These are phyloP conservation scores for Agaricales sp. DNA, from an alignment of 1,284 basidiomycete genomes.

Conservation along the genomic window DNA sequence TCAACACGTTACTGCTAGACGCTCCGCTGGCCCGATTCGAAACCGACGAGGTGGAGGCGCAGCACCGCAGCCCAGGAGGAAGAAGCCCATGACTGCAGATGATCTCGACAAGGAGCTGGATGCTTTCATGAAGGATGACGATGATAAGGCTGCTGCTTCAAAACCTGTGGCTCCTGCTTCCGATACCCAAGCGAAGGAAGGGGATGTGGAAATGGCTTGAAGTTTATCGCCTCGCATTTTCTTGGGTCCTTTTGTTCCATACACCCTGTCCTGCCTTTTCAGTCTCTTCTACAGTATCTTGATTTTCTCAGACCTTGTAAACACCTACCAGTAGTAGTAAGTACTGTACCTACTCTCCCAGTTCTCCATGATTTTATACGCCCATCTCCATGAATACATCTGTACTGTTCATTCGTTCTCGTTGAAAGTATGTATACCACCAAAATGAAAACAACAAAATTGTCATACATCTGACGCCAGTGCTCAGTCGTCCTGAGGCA, in stretches of 20 bases:
- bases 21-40: slow-evolving; percentile 29
- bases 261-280: too few species aligned
- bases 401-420: too few species aligned
- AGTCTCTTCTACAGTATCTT: neutral
- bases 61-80: slow-evolving; percentile 23
- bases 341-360: too few species aligned
- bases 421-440: too few species aligned
- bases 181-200: slow-evolving; percentile 13
- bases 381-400: too few species aligned
- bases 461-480: too few species aligned
- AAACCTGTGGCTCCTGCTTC: slow-evolving; percentile 15
- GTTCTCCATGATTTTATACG: too few species aligned
- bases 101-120: slow-evolving; percentile 90
- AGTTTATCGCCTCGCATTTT: too few species aligned
- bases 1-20: slow-evolving; percentile 10
- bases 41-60: slow-evolving; percentile 19
- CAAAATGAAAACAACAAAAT: too few species aligned
- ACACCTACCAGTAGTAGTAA: neutral
- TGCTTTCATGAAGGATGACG: slow-evolving; percentile 63
- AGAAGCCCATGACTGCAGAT: slow-evolving; percentile 61
- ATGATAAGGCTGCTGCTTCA: slow-evolving; percentile 27
- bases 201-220: slow-evolving; percentile 47
- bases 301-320: neutral
- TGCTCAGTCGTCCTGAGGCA: too few species aligned
- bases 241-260: too few species aligned